Conservation (phyloP, 1,139 yeast genomes). For the Geotrichum bryndzae region DNA sequence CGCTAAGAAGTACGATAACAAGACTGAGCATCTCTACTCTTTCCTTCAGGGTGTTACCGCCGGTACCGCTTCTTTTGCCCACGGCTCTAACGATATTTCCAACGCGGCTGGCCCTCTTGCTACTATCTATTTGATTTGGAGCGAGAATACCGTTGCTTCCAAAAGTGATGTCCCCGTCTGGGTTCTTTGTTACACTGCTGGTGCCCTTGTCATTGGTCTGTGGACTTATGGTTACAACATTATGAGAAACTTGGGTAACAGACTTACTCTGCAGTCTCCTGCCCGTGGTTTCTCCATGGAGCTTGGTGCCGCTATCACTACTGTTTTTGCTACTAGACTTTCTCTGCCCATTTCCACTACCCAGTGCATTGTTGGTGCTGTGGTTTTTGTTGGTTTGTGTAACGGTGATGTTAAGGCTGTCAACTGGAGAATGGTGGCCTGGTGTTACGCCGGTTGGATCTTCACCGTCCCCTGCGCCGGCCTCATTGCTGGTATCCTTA, state of each 20-base stretch:
- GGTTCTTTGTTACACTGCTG: constrained; percentile 66
- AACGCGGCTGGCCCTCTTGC: constrained; percentile 76
- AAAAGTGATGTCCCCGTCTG: constrained; percentile 64
- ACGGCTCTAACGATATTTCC: constrained; percentile 71
- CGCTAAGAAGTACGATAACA: constrained; percentile 65
- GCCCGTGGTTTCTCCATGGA: constrained; percentile 76
- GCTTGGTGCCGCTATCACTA: constrained; percentile 72
- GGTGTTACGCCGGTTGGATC: constrained; percentile 71
- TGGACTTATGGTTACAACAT: constrained; percentile 73
- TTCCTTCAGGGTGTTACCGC: constrained; percentile 70
- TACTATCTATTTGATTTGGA: constrained; percentile 60
- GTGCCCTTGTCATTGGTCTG: constrained; percentile 59
- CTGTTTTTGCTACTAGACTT: constrained; percentile 69
- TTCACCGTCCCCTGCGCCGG: constrained; percentile 72
- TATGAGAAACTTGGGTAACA: constrained; percentile 68
- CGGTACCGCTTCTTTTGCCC: constrained; percentile 75
- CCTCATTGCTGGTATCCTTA: constrained; percentile 59
- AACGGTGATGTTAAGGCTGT: constrained; percentile 58
- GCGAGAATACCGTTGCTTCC: constrained; percentile 41
- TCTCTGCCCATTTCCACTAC: constrained; percentile 71
- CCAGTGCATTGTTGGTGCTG: constrained; percentile 76
- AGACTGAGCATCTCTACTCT: constrained; percentile 64
- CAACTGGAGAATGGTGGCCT: constrained; percentile 72
- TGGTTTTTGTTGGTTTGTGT: constrained; percentile 70
- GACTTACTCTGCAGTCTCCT: constrained; percentile 70